Evolutionary conservation across 2,329 filamentous ascomycete species (phyloP).

Genomic region (Aspergillus sp.): DNA sequence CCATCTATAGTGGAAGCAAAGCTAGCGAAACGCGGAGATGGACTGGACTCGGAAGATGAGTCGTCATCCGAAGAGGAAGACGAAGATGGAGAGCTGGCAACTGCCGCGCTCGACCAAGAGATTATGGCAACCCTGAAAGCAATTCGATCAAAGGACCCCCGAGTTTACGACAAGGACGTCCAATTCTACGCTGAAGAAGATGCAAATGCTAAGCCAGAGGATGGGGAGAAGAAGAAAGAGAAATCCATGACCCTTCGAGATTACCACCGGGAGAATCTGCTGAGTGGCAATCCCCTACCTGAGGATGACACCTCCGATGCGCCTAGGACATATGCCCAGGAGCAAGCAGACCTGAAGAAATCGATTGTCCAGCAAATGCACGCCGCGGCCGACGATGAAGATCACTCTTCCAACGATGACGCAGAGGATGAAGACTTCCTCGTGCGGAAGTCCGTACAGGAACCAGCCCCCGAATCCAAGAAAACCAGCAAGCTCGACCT

Average conservation of each 20-base stretch:
- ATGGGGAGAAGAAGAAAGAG: conserved; percentile 64
- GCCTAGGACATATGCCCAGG: conserved; percentile 76
- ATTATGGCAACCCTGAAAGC: conserved; percentile 85
- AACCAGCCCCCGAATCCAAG: conserved; percentile 29
- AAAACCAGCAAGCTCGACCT: conserved; percentile 64
- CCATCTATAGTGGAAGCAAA: conserved; percentile 76
- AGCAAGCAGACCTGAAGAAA: conserved; percentile 80
- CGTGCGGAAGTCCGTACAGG: conserved; percentile 63
- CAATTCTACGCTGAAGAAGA: conserved; percentile 73
- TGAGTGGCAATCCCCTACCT: conserved; percentile 68
- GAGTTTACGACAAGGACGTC: conserved; percentile 77
- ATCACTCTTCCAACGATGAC: conserved; percentile 52
- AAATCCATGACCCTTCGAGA: conserved; percentile 84
- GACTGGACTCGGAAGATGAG: conserved; percentile 58
- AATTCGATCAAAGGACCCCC: conserved; percentile 85
- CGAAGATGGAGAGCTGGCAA: conserved; percentile 83
- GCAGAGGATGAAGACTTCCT: conserved; percentile 73
- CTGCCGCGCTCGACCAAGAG: conserved; percentile 78
- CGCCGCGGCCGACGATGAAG: conserved; percentile 53
- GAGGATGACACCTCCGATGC: conserved; percentile 45
- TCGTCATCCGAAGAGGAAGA: conserved; percentile 79
- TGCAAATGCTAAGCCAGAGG: conserved; percentile 28
- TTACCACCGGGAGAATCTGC: conserved; percentile 88
- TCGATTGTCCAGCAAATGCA: conserved; percentile 80
- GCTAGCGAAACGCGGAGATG: conserved; percentile 53